Base-by-base conservation (phyloP, 2,329 filamentous ascomycete species). In the Talaromyces amestolkiae region DNA sequence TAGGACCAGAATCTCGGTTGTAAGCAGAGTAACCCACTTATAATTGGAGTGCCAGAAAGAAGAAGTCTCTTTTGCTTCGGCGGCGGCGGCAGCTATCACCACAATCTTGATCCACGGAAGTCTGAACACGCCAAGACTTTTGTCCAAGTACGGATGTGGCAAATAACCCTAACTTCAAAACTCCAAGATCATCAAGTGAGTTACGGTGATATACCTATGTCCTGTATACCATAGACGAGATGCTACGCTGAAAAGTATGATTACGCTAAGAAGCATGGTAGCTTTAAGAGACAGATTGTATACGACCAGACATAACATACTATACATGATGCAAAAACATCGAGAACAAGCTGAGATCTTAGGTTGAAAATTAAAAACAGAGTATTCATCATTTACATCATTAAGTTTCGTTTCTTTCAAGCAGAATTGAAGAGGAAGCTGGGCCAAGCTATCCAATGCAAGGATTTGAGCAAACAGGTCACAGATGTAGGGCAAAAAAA, bases 341-440 rank as follows among this genome's bases (percentile, higher is more conserved):
- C 61, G 43, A 58, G 37, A 43, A 59, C 19, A 59, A 31, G 22
- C 22, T 27, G 37, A 22, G 39, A 39, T 63, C 53, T 31, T 58
- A 49, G 53, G 51, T 54, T 47, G 27, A 47, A 35, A 47, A 58
- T 41, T 5, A 43, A 24, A 19, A 56, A 54, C 60, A 62, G 24
- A 62, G 60, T 53, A 54, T 62, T 58, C 51, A 49, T 64, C 62
- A 43, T 63, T 62, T 51, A 51, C 63, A 35, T 66, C 64, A 59
- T 66, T 35, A 63, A 59, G 45, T 63, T 63, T 62, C 64, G 64
- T 66, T 62, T 60, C 64, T 66, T 63, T 53, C 58, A 45, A 58
- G 60, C 61, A 58, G 13, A 27, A 27, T 33, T 27, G 56, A 45
- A 45, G 9, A 24, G 39, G 39, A 41, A n/a, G 37, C 22, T 59